Evolutionary conservation across 129 eudicot genomes (phyloP).

Genomic region (Flaveria trinervia): DNA sequence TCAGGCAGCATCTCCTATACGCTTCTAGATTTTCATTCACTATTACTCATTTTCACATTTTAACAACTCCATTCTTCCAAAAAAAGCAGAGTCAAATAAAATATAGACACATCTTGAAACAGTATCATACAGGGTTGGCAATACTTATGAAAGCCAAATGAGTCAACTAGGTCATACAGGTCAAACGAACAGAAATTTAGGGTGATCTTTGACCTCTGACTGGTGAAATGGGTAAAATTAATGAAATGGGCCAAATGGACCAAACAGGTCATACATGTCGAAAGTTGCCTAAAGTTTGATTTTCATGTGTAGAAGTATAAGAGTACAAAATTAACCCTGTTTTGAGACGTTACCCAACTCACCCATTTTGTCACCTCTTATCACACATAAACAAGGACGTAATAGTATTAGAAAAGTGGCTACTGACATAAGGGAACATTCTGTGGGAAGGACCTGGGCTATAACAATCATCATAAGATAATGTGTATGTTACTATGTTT

Average conservation of each 20-base stretch:
- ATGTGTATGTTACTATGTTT: not conserved
- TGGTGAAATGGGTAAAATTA: not conserved
- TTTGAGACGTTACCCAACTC: not conserved
- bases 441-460: not conserved
- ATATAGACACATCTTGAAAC: not conserved
- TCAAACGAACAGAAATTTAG: not conserved
- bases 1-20: not conserved
- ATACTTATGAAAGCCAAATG: not conserved
- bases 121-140: not conserved
- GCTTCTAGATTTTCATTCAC: not conserved
- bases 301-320: not conserved
- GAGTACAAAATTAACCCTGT: not conserved
- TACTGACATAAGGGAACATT: not conserved
- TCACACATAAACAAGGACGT: not conserved
- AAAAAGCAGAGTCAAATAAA: not conserved
- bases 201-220: not conserved
- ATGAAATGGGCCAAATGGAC: not conserved
- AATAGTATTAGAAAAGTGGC: not conserved
- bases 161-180: no score
- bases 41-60: not conserved
- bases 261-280: not conserved
- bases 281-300: not conserved
- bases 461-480: conserved; percentile 13
- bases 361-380: not conserved
- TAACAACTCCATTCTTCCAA: not conserved